Percentiles rank a stretch among this genome's conserved stretches.
phyloP scores from a whole-genome alignment of 768 basidiomycete species.

The Astraeus odoratus region DNA sequence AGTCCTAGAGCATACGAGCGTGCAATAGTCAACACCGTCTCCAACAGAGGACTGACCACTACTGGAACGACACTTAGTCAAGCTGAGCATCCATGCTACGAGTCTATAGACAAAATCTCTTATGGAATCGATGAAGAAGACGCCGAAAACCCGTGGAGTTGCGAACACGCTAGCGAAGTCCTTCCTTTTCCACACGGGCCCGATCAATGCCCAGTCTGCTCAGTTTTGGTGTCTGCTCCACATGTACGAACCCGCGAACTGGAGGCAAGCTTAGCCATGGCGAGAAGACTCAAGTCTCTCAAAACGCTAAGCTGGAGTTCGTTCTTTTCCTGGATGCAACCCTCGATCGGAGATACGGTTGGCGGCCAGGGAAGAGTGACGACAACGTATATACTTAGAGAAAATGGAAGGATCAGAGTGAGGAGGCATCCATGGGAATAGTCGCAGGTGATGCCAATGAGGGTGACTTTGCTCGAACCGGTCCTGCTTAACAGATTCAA shows the following conservation, averaged over 20 bases:
- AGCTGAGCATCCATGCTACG: constrained; percentile 9
- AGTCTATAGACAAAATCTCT: constrained; percentile 14
- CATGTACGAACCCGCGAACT: constrained; percentile 40
- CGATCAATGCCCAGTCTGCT: constrained; percentile 33
- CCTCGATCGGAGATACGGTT: constrained; percentile 12
- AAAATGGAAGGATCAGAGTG: constrained; percentile 35
- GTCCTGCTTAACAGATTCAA: background rate
- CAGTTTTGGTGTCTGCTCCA: constrained; percentile 15
- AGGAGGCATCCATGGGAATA: constrained; percentile 35
- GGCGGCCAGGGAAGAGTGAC: constrained; percentile 26
- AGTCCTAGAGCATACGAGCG: constrained; percentile 18
- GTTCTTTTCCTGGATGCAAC: constrained; percentile 28
- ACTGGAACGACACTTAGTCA: constrained; percentile 19
- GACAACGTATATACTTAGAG: constrained; percentile 35
- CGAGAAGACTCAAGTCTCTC: constrained; percentile 37
- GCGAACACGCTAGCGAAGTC: constrained; percentile 6
- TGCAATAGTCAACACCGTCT: constrained; percentile 7
- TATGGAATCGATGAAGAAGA: constrained; percentile 16
- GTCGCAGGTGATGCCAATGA: background rate
- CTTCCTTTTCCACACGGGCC: constrained; percentile 27
- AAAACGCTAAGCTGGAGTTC: constrained; percentile 47
- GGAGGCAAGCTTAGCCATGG: constrained; percentile 39
- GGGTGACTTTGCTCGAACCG: background rate
- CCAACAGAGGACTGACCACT: constrained; percentile 2
- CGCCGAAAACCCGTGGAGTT: background rate